phyloP scores from a whole-genome alignment of 257 asterid genomes.

The Jacaranda mimosifolia region DNA sequence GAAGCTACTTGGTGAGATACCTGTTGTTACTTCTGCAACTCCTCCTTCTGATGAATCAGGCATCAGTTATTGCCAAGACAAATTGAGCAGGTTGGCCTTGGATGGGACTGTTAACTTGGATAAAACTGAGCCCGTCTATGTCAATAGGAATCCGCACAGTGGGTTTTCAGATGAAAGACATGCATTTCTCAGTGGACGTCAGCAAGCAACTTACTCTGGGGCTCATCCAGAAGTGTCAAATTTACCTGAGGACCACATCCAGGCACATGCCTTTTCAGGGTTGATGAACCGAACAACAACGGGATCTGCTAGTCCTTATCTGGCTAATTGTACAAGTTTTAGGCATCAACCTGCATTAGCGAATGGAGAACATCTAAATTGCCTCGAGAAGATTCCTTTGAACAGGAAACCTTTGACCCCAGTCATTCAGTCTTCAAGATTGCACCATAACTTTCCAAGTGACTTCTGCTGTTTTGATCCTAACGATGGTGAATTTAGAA shows the following conservation, averaged over 20 bases:
- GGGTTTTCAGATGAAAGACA: background rate
- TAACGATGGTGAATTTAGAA: background rate
- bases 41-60: background rate
- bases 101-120: background rate
- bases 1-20: slow-evolving; percentile 13
- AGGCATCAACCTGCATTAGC: background rate
- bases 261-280: background rate
- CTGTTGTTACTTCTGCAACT: background rate
- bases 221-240: background rate
- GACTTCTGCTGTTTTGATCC: background rate
- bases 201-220: background rate
- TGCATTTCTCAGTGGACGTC: background rate
- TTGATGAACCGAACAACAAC: background rate
- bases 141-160: background rate
- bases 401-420: background rate
- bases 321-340: background rate
- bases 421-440: background rate
- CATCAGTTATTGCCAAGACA: background rate
- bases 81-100: background rate
- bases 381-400: background rate
- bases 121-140: background rate
- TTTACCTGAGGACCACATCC: background rate
- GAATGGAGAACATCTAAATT: slow-evolving; percentile 1
- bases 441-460: background rate
- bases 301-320: background rate